Evolutionary conservation across 192 early-diverging fungal species (phyloP).

Genomic region (Chytriomyces hyalinus): DNA sequence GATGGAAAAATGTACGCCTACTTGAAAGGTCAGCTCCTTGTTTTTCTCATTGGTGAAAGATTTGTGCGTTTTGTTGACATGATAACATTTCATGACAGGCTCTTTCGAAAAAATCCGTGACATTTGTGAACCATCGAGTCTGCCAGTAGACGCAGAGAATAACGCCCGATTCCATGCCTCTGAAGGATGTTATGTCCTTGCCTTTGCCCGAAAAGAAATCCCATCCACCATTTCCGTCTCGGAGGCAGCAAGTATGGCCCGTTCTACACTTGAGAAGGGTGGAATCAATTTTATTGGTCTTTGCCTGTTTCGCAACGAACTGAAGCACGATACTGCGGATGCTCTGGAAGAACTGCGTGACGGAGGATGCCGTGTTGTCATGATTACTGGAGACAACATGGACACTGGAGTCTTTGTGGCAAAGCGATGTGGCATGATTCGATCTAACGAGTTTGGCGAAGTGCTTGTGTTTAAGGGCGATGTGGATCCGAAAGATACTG

Average conservation of each 20-base stretch:
- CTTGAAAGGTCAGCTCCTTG: conserved; percentile 56
- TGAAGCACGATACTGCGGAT: conserved; percentile 72
- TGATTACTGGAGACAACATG: conserved; percentile 85
- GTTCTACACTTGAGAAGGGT: conserved; percentile 69
- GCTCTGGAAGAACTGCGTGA: conserved; percentile 70
- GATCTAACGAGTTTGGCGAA: conserved; percentile 61
- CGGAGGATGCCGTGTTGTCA: conserved; percentile 73
- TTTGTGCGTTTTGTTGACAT: background rate
- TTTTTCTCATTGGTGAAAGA: background rate
- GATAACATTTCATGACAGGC: conserved; percentile 44
- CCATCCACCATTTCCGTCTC: conserved; percentile 43
- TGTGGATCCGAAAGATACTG: conserved; percentile 53
- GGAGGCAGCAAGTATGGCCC: conserved; percentile 50
- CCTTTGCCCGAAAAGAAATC: conserved; percentile 69
- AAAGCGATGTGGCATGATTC: conserved; percentile 69
- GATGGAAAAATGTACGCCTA: conserved; percentile 63
- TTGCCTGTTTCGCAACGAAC: conserved; percentile 76
- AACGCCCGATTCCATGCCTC: conserved; percentile 64
- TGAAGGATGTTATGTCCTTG: conserved; percentile 83
- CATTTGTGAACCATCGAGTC: conserved; percentile 45
- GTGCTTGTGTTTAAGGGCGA: conserved; percentile 54
- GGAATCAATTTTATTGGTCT: conserved; percentile 58
- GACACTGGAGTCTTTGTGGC: conserved; percentile 77
- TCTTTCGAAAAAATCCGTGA: conserved; percentile 76
- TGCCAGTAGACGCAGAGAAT: conserved; percentile 65